Evolutionary conservation across 177 flowering plant genomes (phyloP), one percentile per base, ranked within the genome.

Genomic region (Vitis hybrid): DNA sequence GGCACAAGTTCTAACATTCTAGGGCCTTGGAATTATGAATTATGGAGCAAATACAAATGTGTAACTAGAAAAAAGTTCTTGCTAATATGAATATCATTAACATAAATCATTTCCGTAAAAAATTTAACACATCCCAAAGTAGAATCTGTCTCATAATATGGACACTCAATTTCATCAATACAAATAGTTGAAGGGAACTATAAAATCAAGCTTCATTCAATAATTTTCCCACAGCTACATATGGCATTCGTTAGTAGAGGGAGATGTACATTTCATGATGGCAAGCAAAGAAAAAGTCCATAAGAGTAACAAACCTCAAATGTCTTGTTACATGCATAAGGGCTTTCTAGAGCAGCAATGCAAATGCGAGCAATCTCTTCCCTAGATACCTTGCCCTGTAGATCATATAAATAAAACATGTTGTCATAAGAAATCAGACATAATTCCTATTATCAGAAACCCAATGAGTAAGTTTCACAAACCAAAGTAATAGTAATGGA

Each of bases 331-430:
- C 82, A 80, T 68, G 97, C 93, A 75, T 82, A 83, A 16, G 94
- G 89, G 73, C 96, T 93, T 58, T 85, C 94, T 59, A 93, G 74
- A 69, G 98, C 96, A 82, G 98, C 94, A 69, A 93, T 76, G 77
- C 99, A 95, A 74, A 95, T 89, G 39, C 84, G 85, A 69, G 99
- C 97, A 81, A 91, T 72, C 80, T 95, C 99, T 81, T 93, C 99
- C 82, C 99, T 86, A 63, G 99, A 95, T 79, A 95, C 84, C 72
- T 95, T 95, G 52, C 99, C 99, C 99, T 95, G 84, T 31, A 82
- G 61, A 45, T 59, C 52, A 62, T 1, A 53, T 29, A 26, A 51
- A 57, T 19, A 63, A 21, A 49, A 19, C 22, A 53, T 31, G 2
- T 59, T n/a, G 26, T 57, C 8, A 45, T 13, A 2, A 62, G 21